These are phyloP conservation scores for Umbelopsis isabellina DNA, from an alignment of 192 early-diverging fungal species.

Conservation along the genomic window DNA sequence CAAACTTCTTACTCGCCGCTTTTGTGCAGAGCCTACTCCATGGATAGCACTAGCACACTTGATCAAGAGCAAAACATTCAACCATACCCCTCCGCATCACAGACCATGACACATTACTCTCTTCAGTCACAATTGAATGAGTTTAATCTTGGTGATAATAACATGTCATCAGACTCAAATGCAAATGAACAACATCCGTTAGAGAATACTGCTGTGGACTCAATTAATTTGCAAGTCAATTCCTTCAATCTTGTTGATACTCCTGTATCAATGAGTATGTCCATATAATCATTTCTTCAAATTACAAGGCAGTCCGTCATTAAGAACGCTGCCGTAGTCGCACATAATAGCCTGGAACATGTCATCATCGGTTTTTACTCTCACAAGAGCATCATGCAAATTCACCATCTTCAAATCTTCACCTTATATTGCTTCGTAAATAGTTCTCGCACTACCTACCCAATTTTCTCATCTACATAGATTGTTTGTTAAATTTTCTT, in stretches of 20 bases:
- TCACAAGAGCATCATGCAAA: background rate
- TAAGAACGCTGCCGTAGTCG: background rate
- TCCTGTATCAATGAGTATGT: slow-evolving; percentile 13
- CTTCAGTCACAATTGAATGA: slow-evolving; percentile 13
- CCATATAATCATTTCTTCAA: background rate
- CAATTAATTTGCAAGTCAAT: slow-evolving; percentile 1
- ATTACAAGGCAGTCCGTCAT: background rate
- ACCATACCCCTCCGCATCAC: background rate
- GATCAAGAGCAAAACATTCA: background rate
- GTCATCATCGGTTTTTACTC: background rate
- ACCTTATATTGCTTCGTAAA: background rate
- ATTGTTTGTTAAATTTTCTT: background rate
- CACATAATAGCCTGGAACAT: slow-evolving; percentile 1
- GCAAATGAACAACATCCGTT: background rate
- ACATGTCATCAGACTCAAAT: background rate
- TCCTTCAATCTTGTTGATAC: slow-evolving; percentile 14
- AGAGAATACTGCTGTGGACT: background rate
- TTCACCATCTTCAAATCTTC: background rate
- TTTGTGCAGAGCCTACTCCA: slow-evolving; percentile 4
- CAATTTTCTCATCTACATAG: background rate
- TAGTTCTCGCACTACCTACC: background rate
- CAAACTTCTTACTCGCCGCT: background rate
- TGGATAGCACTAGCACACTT: background rate
- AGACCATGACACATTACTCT: background rate
- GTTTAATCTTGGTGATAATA: background rate